Base-by-base conservation (phyloP, 1,284 basidiomycete species). In the Malassezia pachydermatis region DNA sequence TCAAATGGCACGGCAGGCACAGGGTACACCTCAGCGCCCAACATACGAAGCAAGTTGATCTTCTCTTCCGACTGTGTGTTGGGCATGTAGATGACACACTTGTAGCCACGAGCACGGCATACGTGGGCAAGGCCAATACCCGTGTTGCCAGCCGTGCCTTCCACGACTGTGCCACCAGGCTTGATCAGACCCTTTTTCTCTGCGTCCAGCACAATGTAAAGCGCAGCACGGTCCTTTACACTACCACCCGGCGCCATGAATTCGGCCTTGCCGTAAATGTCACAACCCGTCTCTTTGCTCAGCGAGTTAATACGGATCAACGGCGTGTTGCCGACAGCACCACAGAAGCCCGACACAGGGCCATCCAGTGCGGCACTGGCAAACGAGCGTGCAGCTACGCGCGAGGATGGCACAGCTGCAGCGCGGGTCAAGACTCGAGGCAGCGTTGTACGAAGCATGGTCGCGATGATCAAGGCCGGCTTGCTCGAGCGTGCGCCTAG, bases 81-180 rank as follows among this genome's bases (percentile, higher is more conserved):
- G 41, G 92, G 92, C 92, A 98, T 96, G 79, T 88, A 98, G 70
- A 98, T 98, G n/a, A 98, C 90, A 70, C 92, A 96, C 72, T 83
- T 85, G 78, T 98, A 98, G 3, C 94, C 90, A 60, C 80, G 81
- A 22, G 86, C 81, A 63, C 92, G 78, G 75, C 92, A 96, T 45
- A 96, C 87, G 45, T 74, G 89, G 4, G 90, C 89, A 28, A 96
- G 79, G 38, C 90, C 90, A 57, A 95, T 95, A 43, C 90, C 92
- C 5, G 92, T 98, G 76, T 98, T 98, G n/a, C 92, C 92, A 25
- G 92, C 92, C 0, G 92, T 98, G 2, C 92, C 92, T 75, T 98
- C 92, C 10, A 98, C 89, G 50, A 98, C 83, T 0, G 88, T 95
- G 2, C 92, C 92, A 30, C 92, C 90, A 1, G 88, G 81, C 68